Conservation (phyloP, 73 alveolate species). For the Tetrahymena borealis region DNA sequence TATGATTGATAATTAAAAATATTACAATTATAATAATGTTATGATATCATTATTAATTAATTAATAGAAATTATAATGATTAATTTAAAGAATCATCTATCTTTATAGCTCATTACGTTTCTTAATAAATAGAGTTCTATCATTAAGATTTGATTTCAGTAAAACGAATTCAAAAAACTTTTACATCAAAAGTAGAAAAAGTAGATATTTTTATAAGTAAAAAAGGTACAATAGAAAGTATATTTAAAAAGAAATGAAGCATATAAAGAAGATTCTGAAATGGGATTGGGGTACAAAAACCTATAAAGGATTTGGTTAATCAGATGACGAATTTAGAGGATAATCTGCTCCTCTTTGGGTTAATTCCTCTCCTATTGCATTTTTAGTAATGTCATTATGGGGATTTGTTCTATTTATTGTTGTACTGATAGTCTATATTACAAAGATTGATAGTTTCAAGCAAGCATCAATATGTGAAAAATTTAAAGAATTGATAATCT, state of each 20-base stretch:
- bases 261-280: not conserved
- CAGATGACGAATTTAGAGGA: not conserved
- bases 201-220: too few species aligned
- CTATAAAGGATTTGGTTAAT: not conserved
- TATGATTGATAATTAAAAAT: too few species aligned
- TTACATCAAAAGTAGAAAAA: too few species aligned
- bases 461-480: not conserved
- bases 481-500: not conserved
- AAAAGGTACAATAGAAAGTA: too few species aligned
- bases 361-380: not conserved
- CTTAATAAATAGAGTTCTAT: too few species aligned
- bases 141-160: too few species aligned
- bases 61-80: too few species aligned
- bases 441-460: not conserved
- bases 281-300: not conserved
- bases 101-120: too few species aligned
- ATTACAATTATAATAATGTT: too few species aligned
- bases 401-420: not conserved
- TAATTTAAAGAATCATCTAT: too few species aligned
- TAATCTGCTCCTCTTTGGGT: slow-evolving; percentile 1
- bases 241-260: not conserved
- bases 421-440: not conserved
- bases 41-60: too few species aligned
- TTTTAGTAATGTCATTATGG: not conserved
- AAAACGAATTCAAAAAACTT: too few species aligned